Base-by-base conservation (phyloP, 371 early-diverging fungal genomes). In the Rhizopus sp. region DNA sequence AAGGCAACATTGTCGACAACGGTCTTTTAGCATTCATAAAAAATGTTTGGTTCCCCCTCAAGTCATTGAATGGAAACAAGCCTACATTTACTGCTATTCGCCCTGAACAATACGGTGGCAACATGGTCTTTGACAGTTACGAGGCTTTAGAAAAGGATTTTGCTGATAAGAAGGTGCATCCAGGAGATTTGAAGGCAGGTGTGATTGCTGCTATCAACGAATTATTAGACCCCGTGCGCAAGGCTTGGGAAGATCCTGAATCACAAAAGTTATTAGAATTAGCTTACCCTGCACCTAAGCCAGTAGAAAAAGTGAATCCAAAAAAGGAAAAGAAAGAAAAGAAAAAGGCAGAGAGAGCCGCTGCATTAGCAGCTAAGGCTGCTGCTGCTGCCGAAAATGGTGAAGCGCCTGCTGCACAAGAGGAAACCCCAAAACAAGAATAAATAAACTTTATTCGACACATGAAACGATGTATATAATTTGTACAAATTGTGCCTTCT, bases 111-210 rank as follows among this genome's bases (percentile, higher is more conserved):
- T 95, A 83, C 57, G 96, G 97, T 55, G 95, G 97, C 15, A 83
- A 93, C 67, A 69, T 85, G 35, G 73, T 70, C 38, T 99, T 88
- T 78, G 81, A 73, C 12, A 73, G 48, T 63, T 93, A 78, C 64
- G 86, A 91, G 57, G 83, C 76, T 8, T 78, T 99, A 31, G 93
- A 96, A 72, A 73, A 85, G 37, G 96, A 92, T 53, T 99, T 98
- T 73, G 80, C 70, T 47, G 90, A 88, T 1, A 91, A 92, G 78
- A 78, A 87, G 59, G 78, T 99, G 38, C 97, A 99, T 73, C 99
- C 99, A 16, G 91, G 91, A n/a, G 99, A 99, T 71, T 84, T 99
- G 57, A 99, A 99, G 86, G 82, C 80, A 54, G 90, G 90, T 57
- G 92, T 93, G 3, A 87, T 92, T 29, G 84, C 88, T 13, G 88